A percentile compares a stretch with the other conserved stretches of the same genome.
Evolutionary conservation across 2,329 filamentous ascomycete species (phyloP).

Genomic region (Emericellopsis atlantica): DNA sequence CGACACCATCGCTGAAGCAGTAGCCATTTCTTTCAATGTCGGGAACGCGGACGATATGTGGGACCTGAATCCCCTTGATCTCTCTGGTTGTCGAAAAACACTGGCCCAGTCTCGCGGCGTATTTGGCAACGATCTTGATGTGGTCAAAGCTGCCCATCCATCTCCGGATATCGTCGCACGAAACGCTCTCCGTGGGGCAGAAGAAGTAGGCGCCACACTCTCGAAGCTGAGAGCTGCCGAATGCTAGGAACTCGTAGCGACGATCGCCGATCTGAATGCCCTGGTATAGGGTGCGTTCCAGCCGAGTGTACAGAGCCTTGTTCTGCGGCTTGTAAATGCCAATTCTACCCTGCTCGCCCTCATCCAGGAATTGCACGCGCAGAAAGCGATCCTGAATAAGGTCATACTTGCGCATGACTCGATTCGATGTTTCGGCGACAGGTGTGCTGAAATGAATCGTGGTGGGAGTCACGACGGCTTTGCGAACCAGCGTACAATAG

Average conservation of each 20-base stretch:
- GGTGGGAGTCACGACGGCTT: slow-evolving; percentile 72
- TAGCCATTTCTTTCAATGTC: slow-evolving; percentile 60
- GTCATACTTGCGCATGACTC: slow-evolving; percentile 65
- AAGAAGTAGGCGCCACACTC: slow-evolving; percentile 94
- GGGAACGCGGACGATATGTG: slow-evolving; percentile 44
- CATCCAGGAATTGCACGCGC: slow-evolving; percentile 80
- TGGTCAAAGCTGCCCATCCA: slow-evolving; percentile 82
- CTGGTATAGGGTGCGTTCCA: slow-evolving; percentile 58
- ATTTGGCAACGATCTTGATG: slow-evolving; percentile 78
- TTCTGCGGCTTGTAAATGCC: slow-evolving; percentile 36
- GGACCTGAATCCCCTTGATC: slow-evolving; percentile 50
- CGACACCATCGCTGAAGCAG: slow-evolving; percentile 84
- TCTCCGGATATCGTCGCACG: slow-evolving; percentile 62
- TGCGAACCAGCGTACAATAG: slow-evolving; percentile 65
- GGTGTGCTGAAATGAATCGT: slow-evolving; percentile 70
- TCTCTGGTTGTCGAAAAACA: slow-evolving; percentile 89
- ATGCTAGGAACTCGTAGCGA: slow-evolving; percentile 81
- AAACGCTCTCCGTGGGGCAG: slow-evolving; percentile 52
- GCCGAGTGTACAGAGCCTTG: slow-evolving; percentile 60
- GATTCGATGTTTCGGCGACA: slow-evolving; percentile 74
- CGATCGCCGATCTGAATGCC: slow-evolving; percentile 76
- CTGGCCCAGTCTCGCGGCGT: slow-evolving; percentile 79
- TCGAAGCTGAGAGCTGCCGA: slow-evolving; percentile 88
- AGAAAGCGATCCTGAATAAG: slow-evolving; percentile 67
- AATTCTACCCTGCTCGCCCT: slow-evolving; percentile 51